Evolutionary conservation across 2,329 filamentous ascomycete species (phyloP), one percentile per base, ranked within the genome.

Genomic region (Taxawa tesnikishii): DNA sequence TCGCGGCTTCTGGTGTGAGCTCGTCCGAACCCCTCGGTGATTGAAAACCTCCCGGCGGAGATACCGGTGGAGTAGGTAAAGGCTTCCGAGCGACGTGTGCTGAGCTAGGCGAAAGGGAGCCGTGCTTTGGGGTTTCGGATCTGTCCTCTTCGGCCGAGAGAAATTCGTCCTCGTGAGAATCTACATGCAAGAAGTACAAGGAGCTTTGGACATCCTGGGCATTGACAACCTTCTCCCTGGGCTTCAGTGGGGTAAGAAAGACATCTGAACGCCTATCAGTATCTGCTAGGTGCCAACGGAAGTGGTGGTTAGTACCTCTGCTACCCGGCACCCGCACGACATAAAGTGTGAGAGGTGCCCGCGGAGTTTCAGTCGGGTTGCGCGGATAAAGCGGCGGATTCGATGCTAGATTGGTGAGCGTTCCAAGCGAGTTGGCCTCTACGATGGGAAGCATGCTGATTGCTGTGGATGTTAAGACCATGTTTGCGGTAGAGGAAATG

Each of bases 241-340:
- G 90, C 52, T 93, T 94, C 40, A 90, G 70, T 1, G 90, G 83
- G 2, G 88, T 92, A 28, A 98, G 73, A 45, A 94, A 92, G 36
- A 94, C 71, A 67, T 94, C 88, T 90, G 19, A 29, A 9, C 26
- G 10, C 28, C 6, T 28, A 15, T 18, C 38, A 51, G 44, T 53
- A 18, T 19, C 10, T 21, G 3, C 8, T 28, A 18, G 13, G 2
- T 21, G 7, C 7, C 3, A 26, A 25, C 8, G 8, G 10, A 8
- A 15, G 14, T 5, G 13, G 3, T 2, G 14, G 14, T 19, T 4
- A 18, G 43, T 64, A 87, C 84, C 83, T 76, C 77, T 75, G 41
- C 82, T 93, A 14, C 88, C 88, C 1, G 90, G 90, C 1, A 98
- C 88, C 43, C 88, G 69, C 21, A 88, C 84, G 43, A 98, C 92